These are phyloP conservation scores for Mucor irregularis DNA, from an alignment of 371 early-diverging fungal genomes.

Conservation along the genomic window DNA sequence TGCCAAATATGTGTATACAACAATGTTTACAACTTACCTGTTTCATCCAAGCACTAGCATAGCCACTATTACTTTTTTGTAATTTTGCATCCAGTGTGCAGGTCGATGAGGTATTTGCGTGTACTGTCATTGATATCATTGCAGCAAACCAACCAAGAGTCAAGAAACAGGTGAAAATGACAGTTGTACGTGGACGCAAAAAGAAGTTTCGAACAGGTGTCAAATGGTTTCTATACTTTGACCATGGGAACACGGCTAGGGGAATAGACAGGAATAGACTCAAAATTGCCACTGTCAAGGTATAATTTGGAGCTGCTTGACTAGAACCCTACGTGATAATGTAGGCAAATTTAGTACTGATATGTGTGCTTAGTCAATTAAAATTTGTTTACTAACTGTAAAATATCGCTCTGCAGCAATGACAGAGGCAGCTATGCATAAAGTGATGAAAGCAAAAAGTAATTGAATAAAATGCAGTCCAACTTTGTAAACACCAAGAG, in stretches of 20 bases:
- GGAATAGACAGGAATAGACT: constrained; percentile 28
- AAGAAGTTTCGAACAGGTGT: constrained; percentile 32
- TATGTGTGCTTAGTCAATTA: not conserved
- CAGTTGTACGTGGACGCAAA: constrained; percentile 36
- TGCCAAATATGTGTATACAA: constrained; percentile 1
- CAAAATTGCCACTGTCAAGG: constrained; percentile 25
- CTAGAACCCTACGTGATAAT: constrained; percentile 29
- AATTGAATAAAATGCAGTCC: constrained; percentile 31
- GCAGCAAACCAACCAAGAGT: constrained; percentile 37
- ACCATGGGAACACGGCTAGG: constrained; percentile 36
- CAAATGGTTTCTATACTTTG: not conserved
- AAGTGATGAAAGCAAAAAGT: constrained; percentile 23
- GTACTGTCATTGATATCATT: constrained; percentile 42
- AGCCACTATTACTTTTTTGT: constrained; percentile 16
- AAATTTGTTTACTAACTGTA: constrained; percentile 23
- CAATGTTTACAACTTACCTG: constrained; percentile 50
- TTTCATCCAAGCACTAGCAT: constrained; percentile 32
- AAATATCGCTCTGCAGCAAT: constrained; percentile 33
- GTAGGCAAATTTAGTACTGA: not conserved
- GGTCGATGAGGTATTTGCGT: constrained; percentile 26
- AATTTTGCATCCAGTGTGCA: constrained; percentile 26
- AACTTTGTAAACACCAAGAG: constrained; percentile 27
- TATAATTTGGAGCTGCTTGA: constrained; percentile 40
- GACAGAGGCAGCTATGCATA: constrained; percentile 35
- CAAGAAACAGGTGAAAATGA: constrained; percentile 42